Evolutionary conservation across 352 stramenopile genomes (phyloP).

Genomic region (Phytophthora tubulina): DNA sequence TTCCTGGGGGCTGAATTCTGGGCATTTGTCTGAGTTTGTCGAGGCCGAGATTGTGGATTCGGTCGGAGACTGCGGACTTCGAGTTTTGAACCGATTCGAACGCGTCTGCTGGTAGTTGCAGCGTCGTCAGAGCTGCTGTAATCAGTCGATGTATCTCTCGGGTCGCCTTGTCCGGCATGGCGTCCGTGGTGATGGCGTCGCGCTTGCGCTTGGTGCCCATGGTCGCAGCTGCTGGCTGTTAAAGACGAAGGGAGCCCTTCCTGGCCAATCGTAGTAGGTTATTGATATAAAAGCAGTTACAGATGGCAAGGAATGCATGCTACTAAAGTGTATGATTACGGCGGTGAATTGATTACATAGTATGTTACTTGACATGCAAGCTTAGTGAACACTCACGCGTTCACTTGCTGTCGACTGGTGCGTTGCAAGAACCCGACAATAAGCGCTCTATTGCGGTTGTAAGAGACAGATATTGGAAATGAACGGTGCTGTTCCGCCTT

Average conservation of each 20-base stretch:
- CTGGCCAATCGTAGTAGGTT: conserved; percentile 13
- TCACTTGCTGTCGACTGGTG: not conserved
- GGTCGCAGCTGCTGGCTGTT: conserved; percentile 2
- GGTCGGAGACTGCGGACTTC: not conserved
- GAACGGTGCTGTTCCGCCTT: not conserved
- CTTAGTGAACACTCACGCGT: not conserved
- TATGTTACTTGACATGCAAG: not conserved
- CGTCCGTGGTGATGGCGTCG: conserved; percentile 7
- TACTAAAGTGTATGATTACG: conserved; percentile 11
- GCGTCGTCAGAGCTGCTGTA: conserved; percentile 1
- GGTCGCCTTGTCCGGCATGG: conserved; percentile 17
- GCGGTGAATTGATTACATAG: not conserved
- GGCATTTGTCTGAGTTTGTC: conserved; percentile 36
- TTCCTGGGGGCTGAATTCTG: conserved; percentile 37
- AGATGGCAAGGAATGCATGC: not conserved
- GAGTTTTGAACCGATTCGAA: conserved; percentile 13
- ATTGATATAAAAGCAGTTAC: conserved; percentile 12
- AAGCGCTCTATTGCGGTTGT: not conserved
- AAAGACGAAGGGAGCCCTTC: conserved; percentile 12
- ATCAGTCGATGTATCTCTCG: conserved; percentile 31
- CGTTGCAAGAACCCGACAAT: not conserved
- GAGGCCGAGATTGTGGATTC: conserved; percentile 25
- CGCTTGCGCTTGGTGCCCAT: conserved; percentile 45
- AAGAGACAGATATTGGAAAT: not conserved
- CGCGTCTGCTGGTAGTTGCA: conserved; percentile 28